These are phyloP conservation scores for Cydonia oblonga DNA, from an alignment of 331 rosid species.

Conservation along the genomic window DNA sequence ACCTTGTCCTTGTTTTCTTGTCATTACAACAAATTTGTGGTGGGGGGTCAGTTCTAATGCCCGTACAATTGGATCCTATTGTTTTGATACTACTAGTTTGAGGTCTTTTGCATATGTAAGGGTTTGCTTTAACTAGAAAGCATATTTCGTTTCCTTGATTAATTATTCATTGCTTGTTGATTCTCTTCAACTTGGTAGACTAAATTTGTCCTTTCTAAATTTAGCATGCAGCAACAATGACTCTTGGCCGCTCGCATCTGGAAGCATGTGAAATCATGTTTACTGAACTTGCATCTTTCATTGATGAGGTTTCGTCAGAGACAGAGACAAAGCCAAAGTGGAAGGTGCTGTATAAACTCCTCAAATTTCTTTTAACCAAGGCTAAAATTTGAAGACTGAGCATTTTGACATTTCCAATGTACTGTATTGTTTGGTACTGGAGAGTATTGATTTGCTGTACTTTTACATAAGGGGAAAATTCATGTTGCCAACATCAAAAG, in stretches of 20 bases:
- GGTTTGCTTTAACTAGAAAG: not conserved
- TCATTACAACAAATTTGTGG: not conserved
- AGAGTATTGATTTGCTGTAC: not conserved
- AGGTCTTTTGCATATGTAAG: not conserved
- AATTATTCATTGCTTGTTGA: not conserved
- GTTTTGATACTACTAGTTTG: not conserved
- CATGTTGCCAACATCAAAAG: not conserved
- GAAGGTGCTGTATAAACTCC: conserved; percentile 53
- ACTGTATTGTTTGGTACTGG: not conserved
- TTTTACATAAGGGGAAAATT: not conserved
- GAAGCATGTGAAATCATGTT: conserved; percentile 93
- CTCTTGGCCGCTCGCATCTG: conserved; percentile 94
- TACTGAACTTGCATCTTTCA: conserved; percentile 77
- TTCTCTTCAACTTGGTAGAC: conserved; percentile 3
- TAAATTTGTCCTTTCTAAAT: conserved; percentile 15
- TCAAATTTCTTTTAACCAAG: not conserved
- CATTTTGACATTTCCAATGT: not conserved
- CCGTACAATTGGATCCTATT: not conserved
- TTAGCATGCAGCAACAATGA: conserved; percentile 97
- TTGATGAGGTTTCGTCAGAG: conserved; percentile 82
- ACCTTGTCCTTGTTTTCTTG: not conserved
- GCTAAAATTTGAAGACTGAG: not conserved
- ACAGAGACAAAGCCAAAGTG: conserved; percentile 92
- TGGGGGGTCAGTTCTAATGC: not conserved
- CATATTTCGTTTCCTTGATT: not conserved